A percentile compares a stretch with the other conserved stretches of the same genome.
Evolutionary conservation across 1,284 basidiomycete genomes (phyloP).

Genomic region (Neotropicomus parvogracilis): DNA sequence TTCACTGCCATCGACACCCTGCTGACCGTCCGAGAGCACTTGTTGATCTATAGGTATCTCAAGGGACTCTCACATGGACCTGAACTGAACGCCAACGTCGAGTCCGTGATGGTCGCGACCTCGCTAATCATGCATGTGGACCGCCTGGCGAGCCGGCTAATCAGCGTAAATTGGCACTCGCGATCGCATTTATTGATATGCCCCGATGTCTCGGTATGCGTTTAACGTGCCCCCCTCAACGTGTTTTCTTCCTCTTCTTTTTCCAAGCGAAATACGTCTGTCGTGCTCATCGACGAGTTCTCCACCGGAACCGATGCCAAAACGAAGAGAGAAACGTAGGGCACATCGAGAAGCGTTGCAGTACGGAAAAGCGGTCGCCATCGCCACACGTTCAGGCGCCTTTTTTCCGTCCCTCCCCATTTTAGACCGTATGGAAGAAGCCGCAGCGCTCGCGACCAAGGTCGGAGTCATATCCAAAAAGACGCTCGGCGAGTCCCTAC

Average conservation of each 20-base stretch:
- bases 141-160: slow-evolving; percentile 72
- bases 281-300: slow-evolving; percentile 80
- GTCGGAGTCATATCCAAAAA: slow-evolving; percentile 70
- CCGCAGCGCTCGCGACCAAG: slow-evolving; percentile 68
- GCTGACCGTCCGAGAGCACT: slow-evolving; percentile 73
- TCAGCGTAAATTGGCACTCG: slow-evolving; percentile 73
- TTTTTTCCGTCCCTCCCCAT: too few relatives aligned
- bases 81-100: slow-evolving; percentile 54
- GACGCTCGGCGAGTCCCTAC: slow-evolving; percentile 52
- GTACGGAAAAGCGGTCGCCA: slow-evolving; percentile 63
- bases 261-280: slow-evolving; percentile 66
- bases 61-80: slow-evolving; percentile 57
- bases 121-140: slow-evolving; percentile 62
- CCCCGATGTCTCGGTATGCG: neutral
- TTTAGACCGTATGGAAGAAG: slow-evolving; percentile 80
- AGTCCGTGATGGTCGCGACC: slow-evolving; percentile 56
- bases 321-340: slow-evolving; percentile 83
- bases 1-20: slow-evolving; percentile 79
- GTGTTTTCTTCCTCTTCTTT: too few relatives aligned
- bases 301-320: slow-evolving; percentile 80
- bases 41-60: slow-evolving; percentile 61
- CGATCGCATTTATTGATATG: slow-evolving; percentile 74
- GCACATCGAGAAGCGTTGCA: slow-evolving; percentile 60
- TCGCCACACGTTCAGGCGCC: slow-evolving; percentile 58
- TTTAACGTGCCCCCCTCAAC: neutral